Evolutionary conservation across 2,329 filamentous ascomycete species (phyloP), one percentile per base, ranked within the genome.

Genomic region (Arthroderma sp.): DNA sequence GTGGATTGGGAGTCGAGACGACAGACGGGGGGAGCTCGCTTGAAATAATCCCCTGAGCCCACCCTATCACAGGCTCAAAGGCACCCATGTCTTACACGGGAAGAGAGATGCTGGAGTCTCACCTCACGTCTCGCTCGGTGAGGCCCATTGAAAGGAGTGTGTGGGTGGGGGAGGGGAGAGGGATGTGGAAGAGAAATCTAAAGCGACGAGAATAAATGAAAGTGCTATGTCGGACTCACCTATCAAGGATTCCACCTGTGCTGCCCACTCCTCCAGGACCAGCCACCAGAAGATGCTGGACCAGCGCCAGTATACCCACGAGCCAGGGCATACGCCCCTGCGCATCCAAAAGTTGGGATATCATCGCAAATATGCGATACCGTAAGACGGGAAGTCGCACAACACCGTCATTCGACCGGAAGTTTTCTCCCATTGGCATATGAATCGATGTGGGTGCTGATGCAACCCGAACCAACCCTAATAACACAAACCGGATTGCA

Each of bases 281-380:
- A 56, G 72, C 70, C 57, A 89, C 66, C 56, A 80, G 73, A 53
- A 78, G 72, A 71, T 83, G 81, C 65, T 91, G 85, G 53, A 82
- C 62, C 63, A 94, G 75, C 46, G 83, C 83, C 48, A 91, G 62
- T 53, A 77, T 69, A 59, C 85, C 85, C 58, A 73, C 74, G 46
- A 94, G 74, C 89, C 89, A 96, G 51, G 89, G 89, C 86, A 94
- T 94, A 63, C 86, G 83, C 52, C 70, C 64, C 53, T 81, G 73
- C 58, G 94, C 65, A 69, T 87, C 80, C 53, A 87, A 66, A 50
- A 94, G 64, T 61, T 78, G 80, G 50, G 79, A 80, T 46, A 81
- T 62, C 64, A 83, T 85, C 55, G 78, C 71, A 80, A 84, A 94
- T 43, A 85, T 61, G 55, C 76, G 78, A 73, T 91, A 94, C 52